Evolutionary conservation across 73 alveolate species (phyloP).

Genomic region (Paramecium bursaria): DNA sequence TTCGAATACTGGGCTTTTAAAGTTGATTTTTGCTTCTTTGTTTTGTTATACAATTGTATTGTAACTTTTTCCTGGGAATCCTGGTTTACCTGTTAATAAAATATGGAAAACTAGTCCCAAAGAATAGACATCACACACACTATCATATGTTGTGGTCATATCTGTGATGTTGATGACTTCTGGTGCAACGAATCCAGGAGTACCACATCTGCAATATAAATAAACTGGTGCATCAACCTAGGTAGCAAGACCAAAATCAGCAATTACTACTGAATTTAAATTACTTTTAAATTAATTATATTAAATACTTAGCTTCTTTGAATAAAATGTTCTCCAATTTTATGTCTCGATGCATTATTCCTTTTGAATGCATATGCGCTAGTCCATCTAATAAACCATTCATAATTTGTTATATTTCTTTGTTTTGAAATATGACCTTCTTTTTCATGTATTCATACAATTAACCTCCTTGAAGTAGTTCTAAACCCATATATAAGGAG

Average conservation of each 20-base stretch:
- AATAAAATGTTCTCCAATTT: slow-evolving; percentile 64
- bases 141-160: slow-evolving; percentile 67
- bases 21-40: slow-evolving; percentile 46
- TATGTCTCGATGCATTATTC: slow-evolving; percentile 67
- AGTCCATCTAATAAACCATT: slow-evolving; percentile 65
- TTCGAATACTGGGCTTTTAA: slow-evolving; percentile 48
- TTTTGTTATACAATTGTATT: slow-evolving; percentile 50
- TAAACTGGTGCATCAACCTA: slow-evolving; percentile 54
- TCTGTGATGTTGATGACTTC: slow-evolving; percentile 70
- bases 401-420: slow-evolving; percentile 53
- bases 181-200: slow-evolving; percentile 73
- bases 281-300: slow-evolving; percentile 12
- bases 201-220: slow-evolving; percentile 70
- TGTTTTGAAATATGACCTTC: slow-evolving; percentile 43
- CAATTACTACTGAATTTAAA: slow-evolving; percentile 63
- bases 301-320: slow-evolving; percentile 38
- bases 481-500: slow-evolving; percentile 67
- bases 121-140: slow-evolving; percentile 69
- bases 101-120: slow-evolving; percentile 71
- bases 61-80: slow-evolving; percentile 56
- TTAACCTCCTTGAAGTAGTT: slow-evolving; percentile 66
- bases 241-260: slow-evolving; percentile 70
- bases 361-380: slow-evolving; percentile 68
- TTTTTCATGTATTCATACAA: slow-evolving; percentile 62
- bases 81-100: slow-evolving; percentile 56